These are phyloP conservation scores for Penicillium turbatum DNA, from an alignment of 495 filamentous ascomycete species.

Conservation along the genomic window DNA sequence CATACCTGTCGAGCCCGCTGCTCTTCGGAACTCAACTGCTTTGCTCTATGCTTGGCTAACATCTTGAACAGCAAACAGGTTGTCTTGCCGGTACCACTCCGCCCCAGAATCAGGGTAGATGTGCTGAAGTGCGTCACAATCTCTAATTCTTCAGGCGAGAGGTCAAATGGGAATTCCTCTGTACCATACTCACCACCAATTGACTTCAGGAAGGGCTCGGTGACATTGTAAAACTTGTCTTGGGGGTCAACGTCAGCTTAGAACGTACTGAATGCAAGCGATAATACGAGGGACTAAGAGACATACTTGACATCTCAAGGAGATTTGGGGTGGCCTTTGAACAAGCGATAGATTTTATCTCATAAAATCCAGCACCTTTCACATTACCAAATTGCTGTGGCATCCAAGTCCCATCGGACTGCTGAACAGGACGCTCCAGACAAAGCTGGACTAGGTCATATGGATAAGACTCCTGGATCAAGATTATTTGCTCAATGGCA, in stretches of 20 bases:
- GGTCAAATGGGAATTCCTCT: constrained; percentile 39
- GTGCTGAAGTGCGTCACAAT: constrained; percentile 32
- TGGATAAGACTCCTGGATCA: constrained; percentile 16
- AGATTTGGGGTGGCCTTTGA: constrained; percentile 8
- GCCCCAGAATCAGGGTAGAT: constrained; percentile 37
- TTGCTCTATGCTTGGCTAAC: constrained; percentile 23
- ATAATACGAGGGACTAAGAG: background rate
- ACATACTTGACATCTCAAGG: constrained; percentile 27
- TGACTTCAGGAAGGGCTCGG: constrained; percentile 29
- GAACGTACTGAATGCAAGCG: too few relatives aligned
- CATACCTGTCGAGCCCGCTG: constrained; percentile 29
- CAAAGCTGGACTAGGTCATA: constrained; percentile 14
- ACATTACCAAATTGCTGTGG: constrained; percentile 5
- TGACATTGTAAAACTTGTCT: constrained; percentile 39
- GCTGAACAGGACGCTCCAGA: background rate
- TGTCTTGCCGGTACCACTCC: constrained; percentile 46
- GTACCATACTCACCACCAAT: constrained; percentile 4
- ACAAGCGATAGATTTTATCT: background rate
- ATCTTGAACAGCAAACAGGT: constrained; percentile 43
- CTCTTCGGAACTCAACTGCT: background rate
- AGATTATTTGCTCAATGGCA: constrained; percentile 8
- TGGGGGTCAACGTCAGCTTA: background rate
- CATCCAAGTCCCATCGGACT: constrained; percentile 8
- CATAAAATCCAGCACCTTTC: background rate
- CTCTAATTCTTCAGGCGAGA: constrained; percentile 30